Percentiles rank a stretch among this genome's conserved stretches.
These are phyloP conservation scores for Immersiella caudata DNA, from an alignment of 495 filamentous ascomycete genomes.

Conservation along the genomic window DNA sequence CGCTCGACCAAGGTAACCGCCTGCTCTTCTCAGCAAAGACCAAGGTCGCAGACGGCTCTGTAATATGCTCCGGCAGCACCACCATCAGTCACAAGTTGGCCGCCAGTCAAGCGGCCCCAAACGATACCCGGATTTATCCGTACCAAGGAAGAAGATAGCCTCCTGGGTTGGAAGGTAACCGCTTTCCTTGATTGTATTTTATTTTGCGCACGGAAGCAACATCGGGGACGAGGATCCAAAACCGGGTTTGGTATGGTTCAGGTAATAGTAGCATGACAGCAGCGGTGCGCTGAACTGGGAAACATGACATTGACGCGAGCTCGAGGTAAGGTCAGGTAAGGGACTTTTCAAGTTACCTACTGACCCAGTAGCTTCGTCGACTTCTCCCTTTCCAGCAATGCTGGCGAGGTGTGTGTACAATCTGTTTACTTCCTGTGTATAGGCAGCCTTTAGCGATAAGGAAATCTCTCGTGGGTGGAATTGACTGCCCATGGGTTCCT, in stretches of 20 bases:
- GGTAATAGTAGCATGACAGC: conserved; percentile 7
- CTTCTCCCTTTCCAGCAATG: neutral
- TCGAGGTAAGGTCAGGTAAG: conserved; percentile 74
- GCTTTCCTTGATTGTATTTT: conserved; percentile 25
- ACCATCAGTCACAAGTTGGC: neutral
- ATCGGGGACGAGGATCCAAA: neutral
- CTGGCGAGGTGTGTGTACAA: neutral
- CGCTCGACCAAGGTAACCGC: conserved; percentile 6
- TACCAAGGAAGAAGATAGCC: neutral
- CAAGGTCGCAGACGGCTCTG: neutral
- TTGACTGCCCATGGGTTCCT: neutral
- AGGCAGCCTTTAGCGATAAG: neutral
- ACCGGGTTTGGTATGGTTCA: neutral
- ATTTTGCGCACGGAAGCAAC: conserved; percentile 19
- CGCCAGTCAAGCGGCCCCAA: neutral
- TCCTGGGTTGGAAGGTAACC: conserved; percentile 28
- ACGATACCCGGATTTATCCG: neutral
- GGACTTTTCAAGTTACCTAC: conserved; percentile 37
- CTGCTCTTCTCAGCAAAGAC: neutral
- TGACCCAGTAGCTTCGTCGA: conserved; percentile 31
- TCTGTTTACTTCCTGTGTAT: conserved; percentile 3
- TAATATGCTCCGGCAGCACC: neutral
- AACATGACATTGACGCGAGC: conserved; percentile 17
- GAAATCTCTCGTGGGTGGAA: neutral
- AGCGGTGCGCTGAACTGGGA: conserved; percentile 8